Base-by-base conservation (phyloP, 2,329 filamentous ascomycete genomes). In the Aspergillus puulaauensis region DNA sequence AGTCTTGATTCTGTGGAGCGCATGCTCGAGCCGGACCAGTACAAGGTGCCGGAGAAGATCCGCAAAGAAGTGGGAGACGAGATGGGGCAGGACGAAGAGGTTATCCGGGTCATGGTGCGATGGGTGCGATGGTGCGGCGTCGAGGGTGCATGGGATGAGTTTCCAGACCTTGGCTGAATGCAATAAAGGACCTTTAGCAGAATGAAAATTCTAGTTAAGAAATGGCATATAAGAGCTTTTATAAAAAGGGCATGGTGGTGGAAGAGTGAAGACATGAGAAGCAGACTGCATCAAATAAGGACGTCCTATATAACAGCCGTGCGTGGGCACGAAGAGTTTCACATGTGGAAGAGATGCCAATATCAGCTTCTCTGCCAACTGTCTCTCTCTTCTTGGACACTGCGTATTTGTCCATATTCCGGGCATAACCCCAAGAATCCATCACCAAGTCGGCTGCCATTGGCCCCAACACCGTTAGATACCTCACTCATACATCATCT, bases 371-470 rank as follows among this genome's bases (percentile, higher is more conserved):
- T 21, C 21, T 21, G 21, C 21, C 3, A 21, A 21, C 21, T 3
- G 3, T 4, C 21, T 21, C 3, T 21, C 21, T 21, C 21, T 21
- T 21, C 21, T 21, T 3, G 3, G 21, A 21, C 21, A 21, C 21
- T 21, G 21, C 21, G 21, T 21, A 21, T 21, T 4, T 21, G 21
- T 21, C 21, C 21, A 21, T 21, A 21, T 21, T 21, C 21, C 4
- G 21, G 21, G 21, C 3, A 21, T 21, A 21, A 21, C 3, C 21
- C 21, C 56, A 83, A 88, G 19, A 23, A 12, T 37, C 12, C 19
- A 15, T 37, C 15, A 15, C 15, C 35, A 15, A 37, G 35, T 37
- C 14, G 14, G 35, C 15, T 37, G 35, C 35, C 7, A 6, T 1
- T 7, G 12, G 12, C 35, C 35, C 35, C 35, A 6, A 2, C 35